Percentiles rank a stretch among this genome's conserved stretches.
phyloP scores from a whole-genome alignment of 331 rosid genomes.

The Quercus phellos region DNA sequence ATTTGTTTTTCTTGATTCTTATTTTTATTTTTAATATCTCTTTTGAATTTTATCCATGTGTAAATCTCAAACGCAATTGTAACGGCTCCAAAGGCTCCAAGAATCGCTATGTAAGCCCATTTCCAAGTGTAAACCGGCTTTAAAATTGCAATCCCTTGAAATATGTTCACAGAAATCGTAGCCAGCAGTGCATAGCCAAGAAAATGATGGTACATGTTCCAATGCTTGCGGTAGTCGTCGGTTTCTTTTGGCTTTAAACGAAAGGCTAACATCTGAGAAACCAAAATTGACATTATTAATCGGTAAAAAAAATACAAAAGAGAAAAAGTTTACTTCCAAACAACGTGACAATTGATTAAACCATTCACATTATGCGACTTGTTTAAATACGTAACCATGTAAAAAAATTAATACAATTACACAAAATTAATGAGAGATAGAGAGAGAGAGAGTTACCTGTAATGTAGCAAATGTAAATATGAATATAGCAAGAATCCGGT shows the following conservation, averaged over 20 bases:
- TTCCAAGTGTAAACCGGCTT: constrained; percentile 43
- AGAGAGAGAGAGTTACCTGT: constrained; percentile 41
- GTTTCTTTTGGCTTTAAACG: constrained; percentile 31
- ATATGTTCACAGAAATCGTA: constrained; percentile 50
- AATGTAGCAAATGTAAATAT: constrained; percentile 60
- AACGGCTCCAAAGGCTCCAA: constrained; percentile 28
- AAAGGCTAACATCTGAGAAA: constrained; percentile 58
- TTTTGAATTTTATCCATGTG: constrained; percentile 46
- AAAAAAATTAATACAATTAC: neutral
- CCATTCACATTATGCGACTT: too few relatives aligned
- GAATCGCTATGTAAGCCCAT: constrained; percentile 53
- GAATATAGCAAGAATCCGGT: constrained; percentile 46
- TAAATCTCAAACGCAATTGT: constrained; percentile 34
- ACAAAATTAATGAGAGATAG: too few relatives aligned
- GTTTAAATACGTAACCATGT: too few relatives aligned
- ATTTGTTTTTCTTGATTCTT: neutral
- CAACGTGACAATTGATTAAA: too few relatives aligned
- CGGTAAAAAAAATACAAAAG: neutral
- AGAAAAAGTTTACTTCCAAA: neutral
- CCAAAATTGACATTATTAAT: neutral
- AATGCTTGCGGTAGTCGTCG: constrained; percentile 57
- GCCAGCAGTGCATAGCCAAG: constrained; percentile 69
- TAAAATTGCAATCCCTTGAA: constrained; percentile 63
- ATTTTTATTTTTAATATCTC: accelerated
- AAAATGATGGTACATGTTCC: constrained; percentile 93